A percentile compares a stretch with the other conserved stretches of the same genome.
Conservation (phyloP, 2,329 filamentous ascomycete genomes). For the Colletotrichum scovillei region DNA sequence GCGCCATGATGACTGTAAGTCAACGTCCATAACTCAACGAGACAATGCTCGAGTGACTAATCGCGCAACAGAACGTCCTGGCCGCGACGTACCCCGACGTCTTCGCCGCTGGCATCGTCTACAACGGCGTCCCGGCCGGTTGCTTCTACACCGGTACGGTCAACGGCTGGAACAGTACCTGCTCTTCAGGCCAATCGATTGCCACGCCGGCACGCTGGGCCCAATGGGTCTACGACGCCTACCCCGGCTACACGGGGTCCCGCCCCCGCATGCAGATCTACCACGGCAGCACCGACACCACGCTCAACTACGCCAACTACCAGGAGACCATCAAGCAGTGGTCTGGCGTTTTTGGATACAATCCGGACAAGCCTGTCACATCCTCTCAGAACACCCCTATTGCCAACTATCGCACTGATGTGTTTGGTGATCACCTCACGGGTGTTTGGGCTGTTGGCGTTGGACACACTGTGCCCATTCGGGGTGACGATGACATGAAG, state of each 20-base stretch:
- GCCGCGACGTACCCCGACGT: constrained; percentile 66
- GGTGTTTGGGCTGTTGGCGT: constrained; percentile 43
- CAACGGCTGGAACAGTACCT: constrained; percentile 65
- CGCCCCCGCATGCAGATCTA: constrained; percentile 70
- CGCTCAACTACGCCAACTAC: constrained; percentile 64
- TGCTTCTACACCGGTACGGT: constrained; percentile 60
- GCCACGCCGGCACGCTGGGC: constrained; percentile 55
- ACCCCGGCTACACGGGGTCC: constrained; percentile 59
- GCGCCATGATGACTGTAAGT: constrained; percentile 36
- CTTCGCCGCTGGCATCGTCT: constrained; percentile 62
- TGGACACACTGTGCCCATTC: constrained; percentile 37
- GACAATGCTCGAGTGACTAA: background rate
- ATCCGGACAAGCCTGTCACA: constrained; percentile 43
- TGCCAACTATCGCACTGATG: constrained; percentile 51
- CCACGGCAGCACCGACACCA: constrained; percentile 64
- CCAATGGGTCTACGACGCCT: constrained; percentile 56
- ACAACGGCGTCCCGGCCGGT: constrained; percentile 65
- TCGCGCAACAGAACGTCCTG: constrained; percentile 51
- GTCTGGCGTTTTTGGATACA: constrained; percentile 60
- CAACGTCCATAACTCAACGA: no score
- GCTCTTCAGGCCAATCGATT: constrained; percentile 60
- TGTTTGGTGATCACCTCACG: constrained; percentile 48
- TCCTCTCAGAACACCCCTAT: constrained; percentile 48
- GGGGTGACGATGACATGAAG: constrained; percentile 34
- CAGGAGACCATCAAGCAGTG: constrained; percentile 68